Base-by-base conservation (phyloP, 2,329 filamentous ascomycete genomes). In the Dichotomopilus funicola region DNA sequence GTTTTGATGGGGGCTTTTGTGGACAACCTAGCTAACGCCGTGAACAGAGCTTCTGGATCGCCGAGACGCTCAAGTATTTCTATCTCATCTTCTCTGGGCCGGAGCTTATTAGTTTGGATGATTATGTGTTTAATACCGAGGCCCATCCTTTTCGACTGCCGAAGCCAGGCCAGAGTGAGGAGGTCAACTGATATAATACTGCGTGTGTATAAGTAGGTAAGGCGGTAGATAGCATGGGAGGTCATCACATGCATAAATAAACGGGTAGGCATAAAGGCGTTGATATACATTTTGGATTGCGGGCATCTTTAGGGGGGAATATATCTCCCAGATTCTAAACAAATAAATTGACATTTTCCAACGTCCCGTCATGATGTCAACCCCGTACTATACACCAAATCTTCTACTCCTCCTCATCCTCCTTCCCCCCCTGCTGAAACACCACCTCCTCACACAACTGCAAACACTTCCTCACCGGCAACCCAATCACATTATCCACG, bases 401-500 rank as follows among this genome's bases (percentile, higher is more conserved):
- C 37, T 4, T 38, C 4, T 38, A 38, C 12, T 38, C 12, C 37
- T 38, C 76, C 12, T 74, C 73, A 10, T 73, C 75, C 54, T 84
- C 82, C 45, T 83, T 81, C 65, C 85, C 82, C 52, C 85, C 80
- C 65, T 90, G 89, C 61, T 82, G 83, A 64, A 86, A 84, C 61
- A 96, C 77, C n/a, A 91, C 88, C 76, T 86, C 89, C 75, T 97
- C 92, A 57, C 95, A 94, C 65, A 96, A 71, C 67, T 83, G 83
- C 69, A 99, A 68, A 10, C 85, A 88, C 62, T 82, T 80, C 63
- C 90, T 81, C 61, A 97, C 78, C 6, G 94, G 94, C 70, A 99
- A 70, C 0, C 94, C 94, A 34, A 99, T 85, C 1, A 97, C 94
- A 70, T 97, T 97, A 75, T 99, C 94, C 65, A 90, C 89, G 53